Percentiles rank a stretch among this genome's conserved stretches.
Evolutionary conservation across 2,329 filamentous ascomycete genomes (phyloP).

Genomic region (Claviceps sp.): DNA sequence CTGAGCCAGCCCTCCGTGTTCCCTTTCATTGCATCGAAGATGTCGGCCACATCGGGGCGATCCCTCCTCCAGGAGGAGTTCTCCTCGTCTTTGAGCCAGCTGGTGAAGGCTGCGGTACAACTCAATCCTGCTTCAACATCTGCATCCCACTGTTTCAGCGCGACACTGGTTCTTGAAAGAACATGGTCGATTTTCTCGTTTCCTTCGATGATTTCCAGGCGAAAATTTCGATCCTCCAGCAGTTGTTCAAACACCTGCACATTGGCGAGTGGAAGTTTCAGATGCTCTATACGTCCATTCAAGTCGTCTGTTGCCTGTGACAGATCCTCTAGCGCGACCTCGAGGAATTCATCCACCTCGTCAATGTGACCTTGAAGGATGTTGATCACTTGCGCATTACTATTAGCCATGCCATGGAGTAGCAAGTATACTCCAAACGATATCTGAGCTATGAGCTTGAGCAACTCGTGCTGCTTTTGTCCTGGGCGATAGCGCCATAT

Average conservation of each 20-base stretch:
- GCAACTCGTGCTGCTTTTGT: constrained; percentile 73
- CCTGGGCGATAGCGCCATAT: constrained; percentile 64
- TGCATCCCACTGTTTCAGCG: constrained; percentile 63
- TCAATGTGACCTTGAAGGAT: constrained; percentile 89
- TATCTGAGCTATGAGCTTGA: constrained; percentile 84
- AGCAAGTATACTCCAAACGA: constrained; percentile 86
- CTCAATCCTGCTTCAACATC: constrained; percentile 69
- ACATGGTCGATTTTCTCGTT: constrained; percentile 90
- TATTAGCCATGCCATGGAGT: constrained; percentile 74
- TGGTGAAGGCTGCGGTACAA: constrained; percentile 61
- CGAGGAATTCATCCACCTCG: constrained; percentile 83
- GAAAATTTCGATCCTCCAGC: constrained; percentile 72
- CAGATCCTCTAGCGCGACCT: constrained; percentile 75
- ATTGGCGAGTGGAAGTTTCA: constrained; percentile 75
- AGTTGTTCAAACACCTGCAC: constrained; percentile 73
- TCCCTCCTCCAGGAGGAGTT: constrained; percentile 47
- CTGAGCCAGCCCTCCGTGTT: constrained; percentile 85
- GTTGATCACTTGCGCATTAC: constrained; percentile 71
- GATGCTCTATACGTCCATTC: constrained; percentile 61
- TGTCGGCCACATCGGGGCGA: constrained; percentile 50
- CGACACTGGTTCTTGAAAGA: constrained; percentile 60
- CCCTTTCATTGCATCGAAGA: constrained; percentile 81
- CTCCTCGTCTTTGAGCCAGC: constrained; percentile 58
- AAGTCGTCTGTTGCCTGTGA: constrained; percentile 67
- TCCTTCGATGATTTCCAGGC: constrained; percentile 67